phyloP scores from a whole-genome alignment of 768 basidiomycete species.

The Clathrus columnatus region DNA sequence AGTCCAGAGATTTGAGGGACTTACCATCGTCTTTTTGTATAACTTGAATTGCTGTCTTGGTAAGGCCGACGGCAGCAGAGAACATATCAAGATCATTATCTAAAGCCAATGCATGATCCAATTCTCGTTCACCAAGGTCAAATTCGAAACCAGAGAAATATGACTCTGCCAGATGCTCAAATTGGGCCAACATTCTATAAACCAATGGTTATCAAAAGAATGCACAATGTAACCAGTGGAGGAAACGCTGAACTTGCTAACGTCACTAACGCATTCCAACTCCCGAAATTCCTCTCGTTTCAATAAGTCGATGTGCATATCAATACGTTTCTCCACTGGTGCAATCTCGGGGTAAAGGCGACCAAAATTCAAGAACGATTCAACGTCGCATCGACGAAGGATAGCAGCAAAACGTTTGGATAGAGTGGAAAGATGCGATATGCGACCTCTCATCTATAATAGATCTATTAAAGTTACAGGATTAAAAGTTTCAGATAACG shows the following conservation, averaged over 20 bases:
- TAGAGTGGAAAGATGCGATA: conserved; percentile 69
- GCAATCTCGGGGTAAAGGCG: conserved; percentile 76
- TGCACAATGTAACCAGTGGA: too few species aligned
- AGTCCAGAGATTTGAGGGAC: conserved; percentile 6
- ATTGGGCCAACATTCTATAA: conserved; percentile 79
- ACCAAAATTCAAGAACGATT: conserved; percentile 79
- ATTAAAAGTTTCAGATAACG: conserved; percentile 6
- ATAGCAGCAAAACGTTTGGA: conserved; percentile 88
- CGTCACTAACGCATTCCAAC: conserved; percentile 86
- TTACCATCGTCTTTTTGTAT: conserved; percentile 72
- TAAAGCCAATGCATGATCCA: conserved; percentile 71
- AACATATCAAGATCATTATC: conserved; percentile 94
- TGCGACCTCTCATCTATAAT: conserved; percentile 71
- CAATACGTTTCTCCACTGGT: conserved; percentile 84
- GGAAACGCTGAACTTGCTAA: conserved; percentile 49
- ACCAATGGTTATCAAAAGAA: not conserved
- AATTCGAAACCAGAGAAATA: conserved; percentile 78
- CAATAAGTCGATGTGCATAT: conserved; percentile 82
- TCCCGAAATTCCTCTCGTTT: conserved; percentile 87
- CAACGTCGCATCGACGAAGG: conserved; percentile 70
- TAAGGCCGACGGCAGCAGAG: conserved; percentile 81
- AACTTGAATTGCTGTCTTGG: conserved; percentile 74
- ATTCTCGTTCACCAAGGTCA: conserved; percentile 84
- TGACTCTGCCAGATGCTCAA: conserved; percentile 84
- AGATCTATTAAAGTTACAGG: not conserved